These are phyloP conservation scores for Arthroderma sp. DNA, from an alignment of 2,329 filamentous ascomycete genomes.

Conservation along the genomic window DNA sequence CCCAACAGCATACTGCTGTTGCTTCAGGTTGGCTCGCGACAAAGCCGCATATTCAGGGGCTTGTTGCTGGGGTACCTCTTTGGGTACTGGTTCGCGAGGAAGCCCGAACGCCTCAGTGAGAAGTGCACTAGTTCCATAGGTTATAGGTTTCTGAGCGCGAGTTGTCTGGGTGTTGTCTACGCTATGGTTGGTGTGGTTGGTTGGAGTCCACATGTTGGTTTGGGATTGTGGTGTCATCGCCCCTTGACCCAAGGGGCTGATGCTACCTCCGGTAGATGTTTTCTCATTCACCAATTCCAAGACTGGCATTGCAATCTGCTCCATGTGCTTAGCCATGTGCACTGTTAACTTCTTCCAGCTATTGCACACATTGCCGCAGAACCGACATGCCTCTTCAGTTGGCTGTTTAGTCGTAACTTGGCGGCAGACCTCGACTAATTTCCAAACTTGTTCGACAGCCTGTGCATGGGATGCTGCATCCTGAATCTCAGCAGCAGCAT, in stretches of 20 bases:
- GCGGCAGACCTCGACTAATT: slow-evolving; percentile 66
- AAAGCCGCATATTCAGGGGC: not conserved
- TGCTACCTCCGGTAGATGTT: slow-evolving; percentile 41
- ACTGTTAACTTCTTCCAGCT: slow-evolving; percentile 90
- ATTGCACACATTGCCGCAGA: slow-evolving; percentile 68
- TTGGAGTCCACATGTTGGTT: not conserved
- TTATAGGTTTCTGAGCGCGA: not conserved
- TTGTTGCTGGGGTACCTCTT: not conserved
- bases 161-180: not conserved
- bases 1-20: not conserved
- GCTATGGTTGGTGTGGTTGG: not conserved
- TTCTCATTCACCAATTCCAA: slow-evolving; percentile 41
- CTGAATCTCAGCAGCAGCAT: slow-evolving; percentile 18
- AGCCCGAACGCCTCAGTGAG: slow-evolving; percentile 4
- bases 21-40: slow-evolving; percentile 1
- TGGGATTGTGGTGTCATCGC: slow-evolving; percentile 1
- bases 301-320: slow-evolving; percentile 75
- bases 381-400: slow-evolving; percentile 69
- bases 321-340: slow-evolving; percentile 91
- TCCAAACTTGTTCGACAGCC: slow-evolving; percentile 56
- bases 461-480: slow-evolving; percentile 21
- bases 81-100: not conserved
- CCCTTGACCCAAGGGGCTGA: slow-evolving; percentile 21
- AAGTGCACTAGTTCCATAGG: slow-evolving; percentile 1
- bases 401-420: slow-evolving; percentile 54